Evolutionary conservation across 768 basidiomycete species (phyloP).

Genomic region (Rubroboletus satanas): DNA sequence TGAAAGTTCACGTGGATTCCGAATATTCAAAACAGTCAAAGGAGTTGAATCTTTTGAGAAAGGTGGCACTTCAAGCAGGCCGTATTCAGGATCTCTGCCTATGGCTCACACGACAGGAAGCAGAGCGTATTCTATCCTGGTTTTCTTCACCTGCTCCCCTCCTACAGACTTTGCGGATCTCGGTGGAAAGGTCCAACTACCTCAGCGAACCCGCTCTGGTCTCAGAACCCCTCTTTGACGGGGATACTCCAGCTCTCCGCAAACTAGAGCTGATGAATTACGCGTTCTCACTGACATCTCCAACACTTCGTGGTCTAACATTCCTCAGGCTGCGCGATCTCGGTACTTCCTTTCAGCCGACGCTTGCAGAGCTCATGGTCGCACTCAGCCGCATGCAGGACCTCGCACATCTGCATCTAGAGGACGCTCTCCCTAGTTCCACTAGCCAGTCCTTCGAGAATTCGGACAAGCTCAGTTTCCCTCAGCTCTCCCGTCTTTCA

Average conservation of each 20-base stretch:
- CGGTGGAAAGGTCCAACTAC: constrained; percentile 17
- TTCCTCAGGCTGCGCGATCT: constrained; percentile 35
- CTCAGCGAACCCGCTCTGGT: constrained; percentile 22
- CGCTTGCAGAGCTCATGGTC: constrained; percentile 30
- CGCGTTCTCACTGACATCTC: constrained; percentile 35
- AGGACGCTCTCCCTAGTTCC: constrained; percentile 31
- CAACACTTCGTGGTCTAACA: constrained; percentile 35
- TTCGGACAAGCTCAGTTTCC: constrained; percentile 3
- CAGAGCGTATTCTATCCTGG: constrained; percentile 25
- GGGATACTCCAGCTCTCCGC: constrained; percentile 34
- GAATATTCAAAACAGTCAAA: constrained; percentile 25
- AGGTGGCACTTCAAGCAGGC: constrained; percentile 30
- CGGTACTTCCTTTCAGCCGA: constrained; percentile 24
- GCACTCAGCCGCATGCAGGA: constrained; percentile 34
- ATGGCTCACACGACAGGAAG: constrained; percentile 12
- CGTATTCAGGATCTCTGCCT: constrained; percentile 36
- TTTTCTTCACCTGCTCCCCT: constrained; percentile 29
- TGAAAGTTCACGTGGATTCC: constrained; percentile 23
- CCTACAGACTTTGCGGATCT: constrained; percentile 30
- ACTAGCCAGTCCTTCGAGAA: background rate
- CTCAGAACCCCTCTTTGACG: constrained; percentile 28
- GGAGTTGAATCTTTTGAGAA: constrained; percentile 30
- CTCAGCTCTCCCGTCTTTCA: constrained; percentile 13
- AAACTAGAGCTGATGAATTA: constrained; percentile 35
- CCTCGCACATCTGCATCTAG: constrained; percentile 35